Conservation (phyloP, 2,329 filamentous ascomycete species). For the Aspergillus caelatus region DNA sequence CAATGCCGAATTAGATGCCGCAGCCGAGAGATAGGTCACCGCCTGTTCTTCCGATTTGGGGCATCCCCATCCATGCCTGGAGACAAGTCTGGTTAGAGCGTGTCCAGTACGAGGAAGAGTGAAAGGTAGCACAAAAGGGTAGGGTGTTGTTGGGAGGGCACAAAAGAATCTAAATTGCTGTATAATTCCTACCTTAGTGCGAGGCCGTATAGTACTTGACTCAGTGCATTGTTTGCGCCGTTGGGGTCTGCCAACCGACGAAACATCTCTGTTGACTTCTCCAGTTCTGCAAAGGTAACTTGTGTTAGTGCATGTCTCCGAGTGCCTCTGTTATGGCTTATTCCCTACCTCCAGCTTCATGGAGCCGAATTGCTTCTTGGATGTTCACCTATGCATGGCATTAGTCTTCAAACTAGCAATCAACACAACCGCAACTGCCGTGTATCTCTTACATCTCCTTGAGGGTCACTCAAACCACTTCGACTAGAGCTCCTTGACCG, state of each 20-base stretch:
- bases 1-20: constrained; percentile 84
- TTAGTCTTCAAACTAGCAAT: constrained; percentile 2
- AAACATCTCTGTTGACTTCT: constrained; percentile 82
- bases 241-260: constrained; percentile 77
- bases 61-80: constrained; percentile 91
- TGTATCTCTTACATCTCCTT: constrained; percentile 39
- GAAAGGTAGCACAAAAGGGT: background rate
- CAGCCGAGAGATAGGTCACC: constrained; percentile 81
- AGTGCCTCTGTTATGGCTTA: background rate
- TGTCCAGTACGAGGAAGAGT: background rate
- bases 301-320: background rate
- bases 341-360: constrained; percentile 70
- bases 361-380: constrained; percentile 91
- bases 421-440: background rate
- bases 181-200: constrained; percentile 69
- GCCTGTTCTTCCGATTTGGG: constrained; percentile 70
- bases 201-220: constrained; percentile 93
- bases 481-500: constrained; percentile 38
- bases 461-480: constrained; percentile 31
- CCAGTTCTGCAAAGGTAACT: constrained; percentile 59
- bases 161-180: background rate
- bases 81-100: background rate
- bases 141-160: background rate
- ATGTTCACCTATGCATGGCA: constrained; percentile 61
- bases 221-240: constrained; percentile 87